phyloP scores from a whole-genome alignment of 2,329 filamentous ascomycete genomes.

The Aspergillus sp. region DNA sequence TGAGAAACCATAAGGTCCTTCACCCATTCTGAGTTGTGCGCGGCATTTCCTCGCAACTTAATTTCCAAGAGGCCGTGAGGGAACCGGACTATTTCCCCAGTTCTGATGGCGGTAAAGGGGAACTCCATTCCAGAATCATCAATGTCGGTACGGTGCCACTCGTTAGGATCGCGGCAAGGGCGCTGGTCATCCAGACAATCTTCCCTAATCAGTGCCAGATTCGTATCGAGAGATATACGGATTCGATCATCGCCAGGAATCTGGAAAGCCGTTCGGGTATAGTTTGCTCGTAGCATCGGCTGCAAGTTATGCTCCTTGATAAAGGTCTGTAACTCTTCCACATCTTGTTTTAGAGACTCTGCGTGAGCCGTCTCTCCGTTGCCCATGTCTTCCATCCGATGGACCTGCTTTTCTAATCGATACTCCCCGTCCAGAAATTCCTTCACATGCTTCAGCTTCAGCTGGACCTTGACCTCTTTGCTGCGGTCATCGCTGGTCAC shows the following conservation, averaged over 20 bases:
- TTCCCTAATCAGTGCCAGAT: slow-evolving; percentile 82
- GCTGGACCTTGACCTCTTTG: slow-evolving; percentile 76
- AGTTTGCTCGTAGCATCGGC: slow-evolving; percentile 88
- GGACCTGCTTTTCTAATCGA: slow-evolving; percentile 85
- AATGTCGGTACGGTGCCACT: slow-evolving; percentile 92
- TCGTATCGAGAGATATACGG: slow-evolving; percentile 89
- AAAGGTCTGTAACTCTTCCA: slow-evolving; percentile 78
- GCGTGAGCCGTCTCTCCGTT: slow-evolving; percentile 70
- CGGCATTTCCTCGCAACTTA: slow-evolving; percentile 66
- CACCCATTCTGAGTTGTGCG: slow-evolving; percentile 80
- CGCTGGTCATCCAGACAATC: slow-evolving; percentile 76
- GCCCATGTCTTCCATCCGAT: slow-evolving; percentile 80
- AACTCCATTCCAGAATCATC: slow-evolving; percentile 82
- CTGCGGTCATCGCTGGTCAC: slow-evolving; percentile 76
- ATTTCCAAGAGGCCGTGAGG: slow-evolving; percentile 91
- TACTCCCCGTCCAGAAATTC: slow-evolving; percentile 86
- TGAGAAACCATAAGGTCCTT: slow-evolving; percentile 91
- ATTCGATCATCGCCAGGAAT: slow-evolving; percentile 90
- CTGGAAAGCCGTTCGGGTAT: slow-evolving; percentile 93
- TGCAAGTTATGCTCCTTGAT: slow-evolving; percentile 77
- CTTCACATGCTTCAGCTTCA: slow-evolving; percentile 94
- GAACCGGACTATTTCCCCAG: slow-evolving; percentile 89
- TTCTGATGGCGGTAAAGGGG: slow-evolving; percentile 84
- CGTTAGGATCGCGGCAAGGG: slow-evolving; percentile 84
- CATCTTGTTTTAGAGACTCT: slow-evolving; percentile 70